Evolutionary conservation across 2,329 filamentous ascomycete species (phyloP), one percentile per base, ranked within the genome.

Genomic region (Scedosporium apiospermum): DNA sequence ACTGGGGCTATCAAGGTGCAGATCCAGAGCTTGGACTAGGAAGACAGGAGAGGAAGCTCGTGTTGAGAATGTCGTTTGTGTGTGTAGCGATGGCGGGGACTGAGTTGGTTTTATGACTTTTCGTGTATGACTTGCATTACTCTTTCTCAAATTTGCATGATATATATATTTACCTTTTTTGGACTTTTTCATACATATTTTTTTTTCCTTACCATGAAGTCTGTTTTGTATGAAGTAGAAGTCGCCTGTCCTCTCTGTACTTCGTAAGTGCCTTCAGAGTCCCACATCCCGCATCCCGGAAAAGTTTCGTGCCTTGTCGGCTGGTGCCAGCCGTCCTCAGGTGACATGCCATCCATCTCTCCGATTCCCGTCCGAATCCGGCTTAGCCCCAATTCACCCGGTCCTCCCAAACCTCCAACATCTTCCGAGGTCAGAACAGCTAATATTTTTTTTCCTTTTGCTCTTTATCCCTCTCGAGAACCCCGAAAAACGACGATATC

Each of bases 1-100:
- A 96, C 90, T 60, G 93, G 93, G 6, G 91, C 93, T n/a, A 97
- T 98, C 77, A 98, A 98, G 82, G 93, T 97, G 65, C 89, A 92
- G 82, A 97, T 97, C 71, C 91, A 93, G 80, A 91, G 84, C 70
- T 67, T 83, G 66, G 82, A 84, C 9, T 83, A 76, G 65, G 58
- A 57, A 58, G 64, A 27, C 16, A 30, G 53, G 53, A 23, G 51
- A 26, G 14, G 23, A 23, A 6, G 53, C 6, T 30, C 6, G 7
- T 27, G 26, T 3, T 23, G 23, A n/a, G 18, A 57, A 26, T 23
- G 53, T 27, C n/a, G n/a, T n/a, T n/a, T n/a, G 21, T 14, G 9
- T 12, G 6, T 49, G n/a, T 4, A 49, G 44, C 44, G 44, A 49
- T 23, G 53, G 21, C 53, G 53, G 53, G 53, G 10, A 26, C 23